Percentiles rank a stretch among this genome's conserved stretches.
Evolutionary conservation across 495 filamentous ascomycete species (phyloP).

Genomic region (Xylaria flabelliformis): DNA sequence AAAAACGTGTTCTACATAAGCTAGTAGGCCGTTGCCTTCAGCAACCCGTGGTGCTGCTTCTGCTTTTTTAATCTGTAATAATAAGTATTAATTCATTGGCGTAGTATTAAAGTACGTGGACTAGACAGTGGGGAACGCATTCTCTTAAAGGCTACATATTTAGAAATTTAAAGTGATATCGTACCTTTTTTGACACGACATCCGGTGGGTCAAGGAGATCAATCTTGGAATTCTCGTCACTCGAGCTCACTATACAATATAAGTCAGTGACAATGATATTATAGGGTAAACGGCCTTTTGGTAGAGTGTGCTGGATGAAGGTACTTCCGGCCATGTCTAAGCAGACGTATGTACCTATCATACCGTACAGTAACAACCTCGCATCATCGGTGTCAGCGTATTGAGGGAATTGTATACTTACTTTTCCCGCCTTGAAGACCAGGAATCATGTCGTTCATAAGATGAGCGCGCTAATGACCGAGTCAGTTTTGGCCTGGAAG

Average conservation of each 20-base stretch:
- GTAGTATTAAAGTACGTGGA: not conserved
- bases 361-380: not conserved
- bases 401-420: conserved; percentile 44
- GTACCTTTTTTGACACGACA: conserved; percentile 67
- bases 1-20: conserved; percentile 83
- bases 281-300: too few relatives aligned
- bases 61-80: conserved; percentile 70
- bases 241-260: conserved; percentile 49
- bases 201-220: conserved; percentile 84
- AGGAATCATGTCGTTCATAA: conserved; percentile 91
- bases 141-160: not conserved
- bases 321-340: too few relatives aligned
- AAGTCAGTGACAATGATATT: not conserved
- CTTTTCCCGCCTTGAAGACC: conserved; percentile 83
- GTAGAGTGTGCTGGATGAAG: too few relatives aligned
- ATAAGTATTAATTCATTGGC: not conserved
- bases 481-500: not conserved
- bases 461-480: conserved; percentile 67
- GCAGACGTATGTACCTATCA: too few relatives aligned
- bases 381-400: too few relatives aligned
- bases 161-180: not conserved
- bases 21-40: conserved; percentile 84
- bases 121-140: not conserved
- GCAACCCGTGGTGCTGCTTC: conserved; percentile 73
- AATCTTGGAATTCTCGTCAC: conserved; percentile 79